Evolutionary conservation across 768 basidiomycete genomes (phyloP), one percentile per base, ranked within the genome.

Genomic region (Suillus placidus): DNA sequence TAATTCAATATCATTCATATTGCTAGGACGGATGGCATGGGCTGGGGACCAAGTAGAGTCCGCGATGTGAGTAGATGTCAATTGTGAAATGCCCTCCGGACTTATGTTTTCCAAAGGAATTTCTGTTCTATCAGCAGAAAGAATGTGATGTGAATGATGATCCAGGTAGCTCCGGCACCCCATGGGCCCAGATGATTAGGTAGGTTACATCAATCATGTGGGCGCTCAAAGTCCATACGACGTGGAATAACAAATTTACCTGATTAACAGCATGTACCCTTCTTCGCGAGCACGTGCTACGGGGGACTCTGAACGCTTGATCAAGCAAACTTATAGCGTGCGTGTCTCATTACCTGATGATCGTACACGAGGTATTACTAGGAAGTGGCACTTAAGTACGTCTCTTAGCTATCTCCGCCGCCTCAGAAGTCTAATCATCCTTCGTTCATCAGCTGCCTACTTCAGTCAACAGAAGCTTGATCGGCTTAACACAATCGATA

Each of bases 21-120:
- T 34, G 10, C 18, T 69, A 83, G 82, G 82, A 86, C 85, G 9
- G 85, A 86, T 68, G 85, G 92, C 45, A 90, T 93, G 85, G 89
- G 90, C 56, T 94, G 92, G 92, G 91, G 91, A 37, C 90, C 92
- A 16, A 92, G 90, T 74, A 84, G 92, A 20, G 84, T 93, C 70
- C 80, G 91, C 80, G 79, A 80, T 65, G 74, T 78, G 66, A 35
- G 77, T 70, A 64, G 54, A 12, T 23, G 9, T 23, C 38, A 0
- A 12, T 18, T 9, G 4, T 62, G 35, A 61, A 55, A 32, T 34
- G 55, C 63, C 57, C 2, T 18, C 1, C 16, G 26, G 37, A 18
- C 57, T 60, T 60, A 74, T 55, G 35, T 37, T 20, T n/a, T 20
- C 4, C 55, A 4, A 66, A 85, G 83, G 84, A 84, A 71, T 86